Conservation (phyloP, 164 flowering plant genomes). For the Amborella trichopoda region DNA sequence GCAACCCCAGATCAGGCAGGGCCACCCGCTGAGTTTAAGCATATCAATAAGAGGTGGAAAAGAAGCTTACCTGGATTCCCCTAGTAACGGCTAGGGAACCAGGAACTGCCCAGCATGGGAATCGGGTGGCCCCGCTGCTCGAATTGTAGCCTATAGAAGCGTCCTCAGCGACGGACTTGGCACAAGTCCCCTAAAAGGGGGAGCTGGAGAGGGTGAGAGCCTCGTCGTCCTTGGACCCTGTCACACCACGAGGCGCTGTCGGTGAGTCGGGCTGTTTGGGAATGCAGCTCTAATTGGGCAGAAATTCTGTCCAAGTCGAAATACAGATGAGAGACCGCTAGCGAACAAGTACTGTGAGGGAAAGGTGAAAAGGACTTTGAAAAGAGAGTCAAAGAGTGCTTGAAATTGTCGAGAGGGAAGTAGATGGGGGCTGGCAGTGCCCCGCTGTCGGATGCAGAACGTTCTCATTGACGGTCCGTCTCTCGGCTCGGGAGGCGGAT, state of each 20-base stretch:
- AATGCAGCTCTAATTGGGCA: conserved; percentile 3
- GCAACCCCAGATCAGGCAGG: no score
- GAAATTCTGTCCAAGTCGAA: conserved; percentile 5
- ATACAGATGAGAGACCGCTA: conserved; percentile 2
- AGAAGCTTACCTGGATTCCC: no score
- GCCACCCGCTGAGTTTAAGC: no score
- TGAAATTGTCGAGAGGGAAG: no score
- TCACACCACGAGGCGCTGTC: conserved; percentile 5
- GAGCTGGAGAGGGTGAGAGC: conserved; percentile 2
- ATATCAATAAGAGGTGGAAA: no score
- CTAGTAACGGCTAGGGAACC: no score
- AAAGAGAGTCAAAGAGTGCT: conserved; percentile 5
- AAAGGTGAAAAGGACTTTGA: conserved; percentile 6
- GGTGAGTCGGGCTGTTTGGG: conserved; percentile 8
- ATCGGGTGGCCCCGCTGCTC: no score
- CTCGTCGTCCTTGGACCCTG: conserved; percentile 6
- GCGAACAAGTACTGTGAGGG: conserved; percentile 3
- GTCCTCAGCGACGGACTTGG: not conserved
- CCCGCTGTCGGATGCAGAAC: not conserved
- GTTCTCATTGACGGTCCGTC: not conserved
- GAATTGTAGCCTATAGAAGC: no score
- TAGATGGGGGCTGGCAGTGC: no score
- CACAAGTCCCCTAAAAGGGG: not conserved
- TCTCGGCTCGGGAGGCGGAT: not conserved
- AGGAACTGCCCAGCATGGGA: no score